These are phyloP conservation scores for Ceriops zippeliana DNA, from an alignment of 345 rosid genomes.

Conservation along the genomic window DNA sequence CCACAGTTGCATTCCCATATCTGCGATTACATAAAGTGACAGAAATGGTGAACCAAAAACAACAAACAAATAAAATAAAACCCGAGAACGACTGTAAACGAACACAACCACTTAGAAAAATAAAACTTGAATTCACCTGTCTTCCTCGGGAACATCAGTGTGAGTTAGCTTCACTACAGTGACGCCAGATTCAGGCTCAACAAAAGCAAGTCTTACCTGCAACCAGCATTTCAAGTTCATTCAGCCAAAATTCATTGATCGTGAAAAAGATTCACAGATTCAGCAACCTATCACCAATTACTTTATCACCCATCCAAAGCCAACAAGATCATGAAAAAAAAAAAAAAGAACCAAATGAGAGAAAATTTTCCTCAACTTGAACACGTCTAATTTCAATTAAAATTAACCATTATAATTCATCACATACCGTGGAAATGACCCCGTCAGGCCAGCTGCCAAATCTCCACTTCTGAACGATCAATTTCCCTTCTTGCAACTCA, in stretches of 20 bases:
- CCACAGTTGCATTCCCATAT: slow-evolving; percentile 91
- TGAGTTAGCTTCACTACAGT: slow-evolving; percentile 73
- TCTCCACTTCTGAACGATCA: slow-evolving; percentile 93
- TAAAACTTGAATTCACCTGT: slow-evolving; percentile 49
- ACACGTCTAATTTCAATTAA: background rate
- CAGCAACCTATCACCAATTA: background rate
- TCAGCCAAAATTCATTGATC: background rate
- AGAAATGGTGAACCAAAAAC: background rate
- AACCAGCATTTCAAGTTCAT: slow-evolving; percentile 19
- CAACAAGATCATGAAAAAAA: no score
- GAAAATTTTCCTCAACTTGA: no score
- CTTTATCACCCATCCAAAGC: no score
- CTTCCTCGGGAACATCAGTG: slow-evolving; percentile 89
- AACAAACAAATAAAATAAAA: background rate
- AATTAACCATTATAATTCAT: background rate
- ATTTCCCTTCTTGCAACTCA: slow-evolving; percentile 80
- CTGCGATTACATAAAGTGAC: slow-evolving; percentile 34
- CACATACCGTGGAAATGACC: slow-evolving; percentile 57
- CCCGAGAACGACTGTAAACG: background rate
- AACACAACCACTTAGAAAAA: background rate
- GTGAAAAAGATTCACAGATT: background rate
- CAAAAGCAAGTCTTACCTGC: slow-evolving; percentile 70
- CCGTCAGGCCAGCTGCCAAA: slow-evolving; percentile 99
- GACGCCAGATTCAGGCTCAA: slow-evolving; percentile 81
- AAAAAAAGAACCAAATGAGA: no score